A percentile compares a stretch with the other conserved stretches of the same genome.
phyloP scores from a whole-genome alignment of 176 grass and related monocot genomes.

The Cocos nucifera region DNA sequence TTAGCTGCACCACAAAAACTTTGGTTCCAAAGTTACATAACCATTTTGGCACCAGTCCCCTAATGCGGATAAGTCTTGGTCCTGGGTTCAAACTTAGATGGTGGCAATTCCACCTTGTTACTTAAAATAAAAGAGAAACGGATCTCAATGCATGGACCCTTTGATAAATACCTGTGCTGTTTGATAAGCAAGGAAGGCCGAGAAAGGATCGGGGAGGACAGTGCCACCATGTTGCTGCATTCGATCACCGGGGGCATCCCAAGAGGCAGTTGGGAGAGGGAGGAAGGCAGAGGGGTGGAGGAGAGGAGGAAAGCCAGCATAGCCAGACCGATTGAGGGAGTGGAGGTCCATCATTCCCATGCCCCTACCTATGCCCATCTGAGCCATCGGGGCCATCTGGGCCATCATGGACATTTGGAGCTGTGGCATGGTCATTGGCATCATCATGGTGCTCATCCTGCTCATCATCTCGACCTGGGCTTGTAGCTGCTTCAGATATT shows the following conservation, averaged over 20 bases:
- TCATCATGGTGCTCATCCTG: slow-evolving; percentile 73
- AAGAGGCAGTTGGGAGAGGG: background rate
- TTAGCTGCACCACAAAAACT: too few species aligned
- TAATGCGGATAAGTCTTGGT: too few species aligned
- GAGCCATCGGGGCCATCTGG: slow-evolving; percentile 50
- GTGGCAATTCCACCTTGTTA: too few species aligned
- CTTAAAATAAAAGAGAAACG: too few species aligned
- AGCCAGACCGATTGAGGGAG: slow-evolving; percentile 25
- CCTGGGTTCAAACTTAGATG: too few species aligned
- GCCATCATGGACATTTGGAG: slow-evolving; percentile 75
- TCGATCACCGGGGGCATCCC: slow-evolving; percentile 15
- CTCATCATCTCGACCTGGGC: slow-evolving; percentile 71
- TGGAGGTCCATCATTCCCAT: slow-evolving; percentile 59
- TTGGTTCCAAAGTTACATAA: background rate
- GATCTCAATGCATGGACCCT: too few species aligned
- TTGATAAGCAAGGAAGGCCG: slow-evolving; percentile 48
- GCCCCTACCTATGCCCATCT: slow-evolving; percentile 33
- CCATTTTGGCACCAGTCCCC: too few species aligned
- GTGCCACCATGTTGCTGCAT: slow-evolving; percentile 10
- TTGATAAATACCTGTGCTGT: slow-evolving; percentile 31
- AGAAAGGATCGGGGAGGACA: slow-evolving; percentile 37
- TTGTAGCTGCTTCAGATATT: slow-evolving; percentile 93
- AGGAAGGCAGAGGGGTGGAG: slow-evolving; percentile 42
- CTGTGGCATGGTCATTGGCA: slow-evolving; percentile 72
- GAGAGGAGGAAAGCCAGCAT: slow-evolving; percentile 29